Evolutionary conservation across 2,329 filamentous ascomycete species (phyloP).

Genomic region (Aspergillus nomiae): DNA sequence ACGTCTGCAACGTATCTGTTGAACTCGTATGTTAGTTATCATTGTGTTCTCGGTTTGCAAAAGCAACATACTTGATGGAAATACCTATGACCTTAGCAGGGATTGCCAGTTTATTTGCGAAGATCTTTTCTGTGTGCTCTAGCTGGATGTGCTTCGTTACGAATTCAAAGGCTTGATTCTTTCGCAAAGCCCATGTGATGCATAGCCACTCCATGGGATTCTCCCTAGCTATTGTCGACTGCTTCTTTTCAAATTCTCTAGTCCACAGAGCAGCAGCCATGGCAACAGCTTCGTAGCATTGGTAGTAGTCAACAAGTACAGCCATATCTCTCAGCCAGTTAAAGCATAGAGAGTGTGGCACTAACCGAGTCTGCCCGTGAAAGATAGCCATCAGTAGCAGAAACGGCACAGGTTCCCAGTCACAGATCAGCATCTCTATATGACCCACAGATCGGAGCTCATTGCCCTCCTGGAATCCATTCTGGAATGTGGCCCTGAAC

Average conservation of each 20-base stretch:
- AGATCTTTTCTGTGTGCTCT: background rate
- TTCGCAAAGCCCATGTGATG: conserved; percentile 10
- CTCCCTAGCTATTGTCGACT: background rate
- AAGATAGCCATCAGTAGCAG: conserved; percentile 24
- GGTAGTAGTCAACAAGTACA: conserved; percentile 24
- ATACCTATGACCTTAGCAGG: background rate
- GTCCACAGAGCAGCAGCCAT: conserved; percentile 21
- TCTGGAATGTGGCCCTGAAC: background rate
- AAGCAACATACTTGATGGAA: background rate
- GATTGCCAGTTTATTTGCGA: background rate
- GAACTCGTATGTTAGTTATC: background rate
- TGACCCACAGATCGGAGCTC: background rate
- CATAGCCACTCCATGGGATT: background rate
- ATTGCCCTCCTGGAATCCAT: background rate
- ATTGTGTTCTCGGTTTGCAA: background rate
- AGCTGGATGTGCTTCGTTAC: background rate
- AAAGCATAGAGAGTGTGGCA: conserved; percentile 8
- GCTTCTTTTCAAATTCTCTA: background rate
- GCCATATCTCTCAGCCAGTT: conserved; percentile 13
- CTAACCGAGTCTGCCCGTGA: conserved; percentile 17
- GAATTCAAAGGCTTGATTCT: background rate
- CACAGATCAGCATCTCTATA: conserved; percentile 4
- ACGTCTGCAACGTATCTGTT: background rate
- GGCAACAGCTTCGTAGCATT: conserved; percentile 20
- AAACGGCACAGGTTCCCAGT: conserved; percentile 22